Conservation (phyloP, 2,329 filamentous ascomycete species). For the Didymella keratinophila region DNA sequence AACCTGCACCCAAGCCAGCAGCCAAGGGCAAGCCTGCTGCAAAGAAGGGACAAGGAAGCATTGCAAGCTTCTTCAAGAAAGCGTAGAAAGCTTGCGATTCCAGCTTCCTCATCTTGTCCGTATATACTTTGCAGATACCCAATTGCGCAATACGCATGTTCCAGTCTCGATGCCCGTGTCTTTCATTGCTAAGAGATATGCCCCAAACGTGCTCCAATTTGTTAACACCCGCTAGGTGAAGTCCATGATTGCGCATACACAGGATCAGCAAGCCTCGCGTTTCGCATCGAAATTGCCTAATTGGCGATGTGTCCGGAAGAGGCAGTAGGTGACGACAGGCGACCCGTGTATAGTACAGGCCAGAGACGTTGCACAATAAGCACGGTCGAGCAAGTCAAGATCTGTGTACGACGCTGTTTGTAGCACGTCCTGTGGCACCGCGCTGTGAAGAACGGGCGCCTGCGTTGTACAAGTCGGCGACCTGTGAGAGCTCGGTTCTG, state of each 20-base stretch:
- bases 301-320: neutral
- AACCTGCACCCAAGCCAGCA: slow-evolving; percentile 49
- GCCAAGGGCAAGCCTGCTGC: slow-evolving; percentile 61
- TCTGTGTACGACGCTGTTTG: slow-evolving; percentile 22
- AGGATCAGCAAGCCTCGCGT: neutral
- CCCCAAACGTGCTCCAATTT: neutral
- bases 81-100: slow-evolving; percentile 55
- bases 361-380: slow-evolving; percentile 3
- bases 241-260: neutral
- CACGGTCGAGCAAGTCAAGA: slow-evolving; percentile 21
- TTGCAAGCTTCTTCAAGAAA: slow-evolving; percentile 92
- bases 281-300: neutral
- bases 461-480: slow-evolving; percentile 19
- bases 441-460: slow-evolving; percentile 3
- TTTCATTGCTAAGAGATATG: neutral
- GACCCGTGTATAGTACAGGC: neutral
- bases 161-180: neutral
- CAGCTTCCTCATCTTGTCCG: neutral
- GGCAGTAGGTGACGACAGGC: slow-evolving; percentile 10
- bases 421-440: slow-evolving; percentile 13
- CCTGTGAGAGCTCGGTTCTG: slow-evolving; percentile 7
- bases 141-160: neutral
- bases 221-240: neutral
- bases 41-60: slow-evolving; percentile 73
- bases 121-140: slow-evolving; percentile 2